Evolutionary conservation across 2,329 filamentous ascomycete species (phyloP).

Genomic region (Hirsutella minnesotensis): DNA sequence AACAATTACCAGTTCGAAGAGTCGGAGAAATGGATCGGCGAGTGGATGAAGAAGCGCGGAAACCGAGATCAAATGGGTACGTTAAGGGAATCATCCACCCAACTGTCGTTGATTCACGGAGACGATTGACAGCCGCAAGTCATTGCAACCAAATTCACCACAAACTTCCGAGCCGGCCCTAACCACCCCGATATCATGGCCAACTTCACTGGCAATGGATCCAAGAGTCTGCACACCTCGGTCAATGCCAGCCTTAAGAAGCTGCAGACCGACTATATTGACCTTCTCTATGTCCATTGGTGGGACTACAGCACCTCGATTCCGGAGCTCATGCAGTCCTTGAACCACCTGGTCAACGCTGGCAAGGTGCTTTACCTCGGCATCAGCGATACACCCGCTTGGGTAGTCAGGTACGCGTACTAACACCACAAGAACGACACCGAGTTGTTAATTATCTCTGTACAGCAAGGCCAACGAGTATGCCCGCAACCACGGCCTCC

Average conservation of each 20-base stretch:
- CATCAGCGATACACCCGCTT: constrained; percentile 57
- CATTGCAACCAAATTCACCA: constrained; percentile 58
- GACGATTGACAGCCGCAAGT: constrained; percentile 27
- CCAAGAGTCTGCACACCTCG: constrained; percentile 47
- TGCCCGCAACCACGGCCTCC: constrained; percentile 57
- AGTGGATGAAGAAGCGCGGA: constrained; percentile 56
- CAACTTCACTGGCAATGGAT: constrained; percentile 46
- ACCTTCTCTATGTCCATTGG: constrained; percentile 53
- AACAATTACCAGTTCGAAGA: constrained; percentile 56
- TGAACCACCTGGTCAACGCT: constrained; percentile 45
- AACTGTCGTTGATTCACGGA: not conserved
- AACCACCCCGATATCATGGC: constrained; percentile 30
- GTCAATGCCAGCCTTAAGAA: constrained; percentile 45
- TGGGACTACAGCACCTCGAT: constrained; percentile 60
- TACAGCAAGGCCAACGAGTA: constrained; percentile 52
- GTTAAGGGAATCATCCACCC: constrained; percentile 10
- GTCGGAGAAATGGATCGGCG: constrained; percentile 55
- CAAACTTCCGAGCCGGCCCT: constrained; percentile 37
- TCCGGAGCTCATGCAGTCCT: constrained; percentile 55
- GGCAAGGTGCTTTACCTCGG: constrained; percentile 58
- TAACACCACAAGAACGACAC: not conserved
- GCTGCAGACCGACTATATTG: constrained; percentile 57
- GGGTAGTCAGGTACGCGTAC: constrained; percentile 40
- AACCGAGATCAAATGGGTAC: constrained; percentile 52
- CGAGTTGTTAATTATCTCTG: not conserved